Conservation (phyloP, 106 monocot genomes). For the Ottelia alismoides region DNA sequence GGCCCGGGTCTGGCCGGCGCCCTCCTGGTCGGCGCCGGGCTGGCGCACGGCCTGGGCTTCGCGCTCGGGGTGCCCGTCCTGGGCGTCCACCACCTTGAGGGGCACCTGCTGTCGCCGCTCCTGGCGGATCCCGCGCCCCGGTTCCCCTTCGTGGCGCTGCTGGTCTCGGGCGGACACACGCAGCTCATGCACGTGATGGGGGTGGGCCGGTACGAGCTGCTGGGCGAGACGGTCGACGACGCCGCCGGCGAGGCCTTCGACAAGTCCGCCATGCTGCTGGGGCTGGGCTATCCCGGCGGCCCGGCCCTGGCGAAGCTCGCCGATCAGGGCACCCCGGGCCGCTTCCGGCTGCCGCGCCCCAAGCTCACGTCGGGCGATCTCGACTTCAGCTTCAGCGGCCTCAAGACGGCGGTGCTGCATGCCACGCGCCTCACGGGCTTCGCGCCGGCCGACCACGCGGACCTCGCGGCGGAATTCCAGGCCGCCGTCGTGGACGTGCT, state of each 20-base stretch:
- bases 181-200: not conserved
- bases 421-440: not conserved
- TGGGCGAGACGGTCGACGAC: not conserved
- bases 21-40: not conserved
- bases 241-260: not conserved
- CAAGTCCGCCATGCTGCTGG: not conserved
- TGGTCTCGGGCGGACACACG: not conserved
- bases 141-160: not conserved
- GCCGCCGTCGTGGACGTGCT: not conserved
- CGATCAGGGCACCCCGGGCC: no score
- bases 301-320: not conserved
- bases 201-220: not conserved
- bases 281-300: not conserved
- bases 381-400: not conserved
- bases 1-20: not conserved
- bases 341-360: not conserved
- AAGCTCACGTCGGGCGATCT: not conserved
- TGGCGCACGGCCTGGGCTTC: not conserved
- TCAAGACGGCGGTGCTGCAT: not conserved
- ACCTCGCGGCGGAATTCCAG: not conserved
- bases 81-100: not conserved
- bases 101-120: not conserved
- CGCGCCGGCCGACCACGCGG: not conserved
- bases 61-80: not conserved
- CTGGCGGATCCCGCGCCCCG: not conserved